Conservation (phyloP, 2,329 filamentous ascomycete species). For the Botrytis hyacinthi region DNA sequence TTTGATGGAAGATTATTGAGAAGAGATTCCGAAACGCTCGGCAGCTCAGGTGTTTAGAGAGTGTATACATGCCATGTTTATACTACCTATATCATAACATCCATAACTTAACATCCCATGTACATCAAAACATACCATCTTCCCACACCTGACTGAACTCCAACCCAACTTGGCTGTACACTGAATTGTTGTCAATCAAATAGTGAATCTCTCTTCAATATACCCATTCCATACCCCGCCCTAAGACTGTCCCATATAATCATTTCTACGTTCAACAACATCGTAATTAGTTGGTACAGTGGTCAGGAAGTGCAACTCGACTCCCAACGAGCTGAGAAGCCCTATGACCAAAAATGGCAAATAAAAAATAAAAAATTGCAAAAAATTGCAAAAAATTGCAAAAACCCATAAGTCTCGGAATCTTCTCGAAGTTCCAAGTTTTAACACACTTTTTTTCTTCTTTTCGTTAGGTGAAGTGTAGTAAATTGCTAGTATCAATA, state of each 20-base stretch:
- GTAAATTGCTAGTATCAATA: neutral
- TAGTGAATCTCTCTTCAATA: neutral
- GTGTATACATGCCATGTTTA: neutral
- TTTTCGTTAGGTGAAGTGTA: neutral
- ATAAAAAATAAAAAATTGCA: no score
- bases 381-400: no score
- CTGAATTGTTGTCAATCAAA: neutral
- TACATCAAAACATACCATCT: neutral
- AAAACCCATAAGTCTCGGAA: no score
- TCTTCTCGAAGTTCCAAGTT: no score
- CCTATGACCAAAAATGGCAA: neutral
- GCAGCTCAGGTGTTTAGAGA: neutral
- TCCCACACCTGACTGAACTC: neutral
- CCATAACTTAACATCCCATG: neutral
- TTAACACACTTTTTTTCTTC: no score
- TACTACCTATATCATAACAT: neutral
- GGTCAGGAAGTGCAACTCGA: neutral
- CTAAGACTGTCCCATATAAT: neutral
- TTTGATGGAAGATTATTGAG: no score
- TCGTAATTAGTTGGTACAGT: neutral
- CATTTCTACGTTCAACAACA: neutral
- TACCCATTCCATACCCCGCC: neutral
- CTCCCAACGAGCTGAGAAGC: neutral
- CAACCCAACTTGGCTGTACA: neutral
- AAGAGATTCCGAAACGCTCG: fast-evolving